Evolutionary conservation across 2,329 filamentous ascomycete species (phyloP), one percentile per base, ranked within the genome.

Genomic region (Calonectria leucothoes): DNA sequence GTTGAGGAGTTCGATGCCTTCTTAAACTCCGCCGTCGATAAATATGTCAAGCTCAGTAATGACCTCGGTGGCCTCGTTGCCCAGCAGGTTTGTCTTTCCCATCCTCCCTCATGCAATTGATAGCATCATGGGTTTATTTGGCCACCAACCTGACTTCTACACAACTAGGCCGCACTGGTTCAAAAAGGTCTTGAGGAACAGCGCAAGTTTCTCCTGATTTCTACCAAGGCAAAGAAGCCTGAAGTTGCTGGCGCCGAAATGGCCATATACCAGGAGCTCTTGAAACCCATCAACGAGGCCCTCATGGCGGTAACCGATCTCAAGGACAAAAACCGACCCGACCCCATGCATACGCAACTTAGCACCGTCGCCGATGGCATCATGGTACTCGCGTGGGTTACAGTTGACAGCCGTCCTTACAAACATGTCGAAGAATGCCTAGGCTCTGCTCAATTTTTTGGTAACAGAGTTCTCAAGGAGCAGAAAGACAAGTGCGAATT

Each of bases 151-250:
- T 49, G 51, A 51, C 31, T 23, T 25, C 65, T n/a, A 51, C 49
- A 27, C 23, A 39, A 65, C 35, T 61, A 89, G 87, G 91, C 91
- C 52, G 83, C 85, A 66, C 86, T 88, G 78, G 89, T 92, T 20
- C 81, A 88, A 61, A 85, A 89, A 74, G 91, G 95, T 49, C 98
- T 98, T 86, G 88, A 92, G 72, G 95, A 94, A 74, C 94, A 98
- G 87, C 93, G 96, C 78, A 94, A 93, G 78, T 98, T 98, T 84
- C 89, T 99, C 70, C 90, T 97, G 76, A 93, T 98, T 79, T 92
- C 95, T 1, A 96, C 94, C 67, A 97, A 96, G 87, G 93, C 97
- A 27, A 97, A 95, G 89, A 98, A 98, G 86, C 97, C 96, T 27
- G 93, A 97, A 76, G 88, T 94, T 76, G 84, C 83, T 15, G 87